A percentile compares a stretch with the other conserved stretches of the same genome.
Evolutionary conservation across 1,284 basidiomycete genomes (phyloP).

Genomic region (Cystobasidium sp.): DNA sequence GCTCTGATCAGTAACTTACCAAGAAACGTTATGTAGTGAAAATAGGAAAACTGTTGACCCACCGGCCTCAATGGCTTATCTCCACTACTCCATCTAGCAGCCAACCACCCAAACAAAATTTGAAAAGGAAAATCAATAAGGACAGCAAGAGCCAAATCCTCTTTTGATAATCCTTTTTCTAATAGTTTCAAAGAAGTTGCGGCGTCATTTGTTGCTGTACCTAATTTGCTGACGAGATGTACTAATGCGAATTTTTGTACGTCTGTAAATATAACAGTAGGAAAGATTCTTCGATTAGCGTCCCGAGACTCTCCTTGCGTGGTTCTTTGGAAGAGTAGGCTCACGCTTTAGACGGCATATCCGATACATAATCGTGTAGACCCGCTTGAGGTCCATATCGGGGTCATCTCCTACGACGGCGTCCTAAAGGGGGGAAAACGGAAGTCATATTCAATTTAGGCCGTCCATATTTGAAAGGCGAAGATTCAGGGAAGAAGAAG

Average conservation of each 20-base stretch:
- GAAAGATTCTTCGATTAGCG: background rate
- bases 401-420: constrained; percentile 71
- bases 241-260: constrained; percentile 86
- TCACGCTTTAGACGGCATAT: constrained; percentile 89
- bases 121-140: constrained; percentile 98
- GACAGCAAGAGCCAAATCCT: constrained; percentile 92
- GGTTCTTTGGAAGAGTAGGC: constrained; percentile 51
- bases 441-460: constrained; percentile 5
- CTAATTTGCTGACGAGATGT: constrained; percentile 91
- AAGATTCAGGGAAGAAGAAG: background rate
- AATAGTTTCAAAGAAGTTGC: constrained; percentile 92
- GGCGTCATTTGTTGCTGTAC: constrained; percentile 93
- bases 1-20: too few species aligned
- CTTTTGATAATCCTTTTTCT: constrained; percentile 92
- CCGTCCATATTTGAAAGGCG: constrained; percentile 6
- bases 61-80: constrained; percentile 57
- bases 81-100: constrained; percentile 75
- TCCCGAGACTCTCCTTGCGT: background rate
- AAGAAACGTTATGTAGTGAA: too few species aligned
- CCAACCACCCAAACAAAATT: constrained; percentile 93
- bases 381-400: constrained; percentile 83
- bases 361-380: constrained; percentile 92
- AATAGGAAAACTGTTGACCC: too few species aligned
- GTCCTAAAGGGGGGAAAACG: constrained; percentile 61
- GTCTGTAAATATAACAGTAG: constrained; percentile 63